Evolutionary conservation across 805 yeast genomes (phyloP).

Genomic region (Pichia cephalocereana): DNA sequence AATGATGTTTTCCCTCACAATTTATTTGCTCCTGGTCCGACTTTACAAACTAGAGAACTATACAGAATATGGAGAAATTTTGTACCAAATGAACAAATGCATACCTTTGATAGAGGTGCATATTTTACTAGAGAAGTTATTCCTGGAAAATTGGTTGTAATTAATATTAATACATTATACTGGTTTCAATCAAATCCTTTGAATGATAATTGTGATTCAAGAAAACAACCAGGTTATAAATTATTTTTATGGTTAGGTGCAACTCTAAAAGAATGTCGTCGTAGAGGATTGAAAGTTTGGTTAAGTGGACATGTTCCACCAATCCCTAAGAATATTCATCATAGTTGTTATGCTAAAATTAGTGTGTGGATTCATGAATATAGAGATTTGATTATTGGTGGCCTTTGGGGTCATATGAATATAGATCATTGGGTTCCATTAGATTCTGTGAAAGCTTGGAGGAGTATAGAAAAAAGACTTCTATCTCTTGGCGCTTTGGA

Average conservation of each 20-base stretch:
- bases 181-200: constrained; percentile 70
- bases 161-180: constrained; percentile 72
- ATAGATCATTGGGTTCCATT: constrained; percentile 76
- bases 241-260: constrained; percentile 71
- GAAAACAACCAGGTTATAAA: constrained; percentile 73
- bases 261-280: constrained; percentile 62
- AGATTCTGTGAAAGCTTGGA: constrained; percentile 62
- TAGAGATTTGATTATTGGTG: constrained; percentile 76
- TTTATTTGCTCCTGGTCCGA: constrained; percentile 77
- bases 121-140: constrained; percentile 71
- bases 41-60: constrained; percentile 75
- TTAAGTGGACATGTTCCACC: constrained; percentile 87
- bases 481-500: constrained; percentile 15
- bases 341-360: constrained; percentile 63
- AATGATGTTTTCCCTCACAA: constrained; percentile 89
- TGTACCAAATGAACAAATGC: constrained; percentile 70
- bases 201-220: constrained; percentile 67
- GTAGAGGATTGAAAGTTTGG: constrained; percentile 77
- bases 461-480: constrained; percentile 29
- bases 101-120: constrained; percentile 65
- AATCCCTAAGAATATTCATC: constrained; percentile 65
- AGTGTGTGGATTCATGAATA: constrained; percentile 78
- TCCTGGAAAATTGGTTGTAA: constrained; percentile 67
- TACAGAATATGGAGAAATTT: constrained; percentile 64
- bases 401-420: constrained; percentile 85